These are phyloP conservation scores for Tilletia caries DNA, from an alignment of 1,284 basidiomycete species.

Conservation along the genomic window DNA sequence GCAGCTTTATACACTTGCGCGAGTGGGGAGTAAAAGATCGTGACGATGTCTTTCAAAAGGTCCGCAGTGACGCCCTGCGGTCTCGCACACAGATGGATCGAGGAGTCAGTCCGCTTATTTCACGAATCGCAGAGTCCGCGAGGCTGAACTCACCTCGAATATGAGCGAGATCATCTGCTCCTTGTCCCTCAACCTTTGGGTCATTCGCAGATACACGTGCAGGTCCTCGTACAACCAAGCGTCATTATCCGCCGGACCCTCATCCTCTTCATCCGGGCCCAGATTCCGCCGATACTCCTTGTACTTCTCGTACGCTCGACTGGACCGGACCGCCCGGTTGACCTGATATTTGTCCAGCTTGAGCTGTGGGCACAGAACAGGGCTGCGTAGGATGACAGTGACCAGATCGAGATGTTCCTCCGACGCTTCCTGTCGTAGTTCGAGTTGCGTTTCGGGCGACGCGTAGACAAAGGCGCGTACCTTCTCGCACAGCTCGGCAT, in stretches of 20 bases:
- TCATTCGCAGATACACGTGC: slow-evolving; percentile 41
- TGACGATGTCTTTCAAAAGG: slow-evolving; percentile 94
- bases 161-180: slow-evolving; percentile 90
- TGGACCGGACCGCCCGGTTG: slow-evolving; percentile 44
- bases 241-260: slow-evolving; percentile 56
- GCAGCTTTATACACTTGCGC: slow-evolving; percentile 97
- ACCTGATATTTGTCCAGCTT: slow-evolving; percentile 34
- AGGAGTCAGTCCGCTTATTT: no score
- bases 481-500: slow-evolving; percentile 81
- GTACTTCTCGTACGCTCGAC: slow-evolving; percentile 46
- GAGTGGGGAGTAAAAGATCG: slow-evolving; percentile 97
- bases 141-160: slow-evolving; percentile 68
- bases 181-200: slow-evolving; percentile 70
- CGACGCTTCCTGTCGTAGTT: slow-evolving; percentile 52
- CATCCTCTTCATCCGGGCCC: slow-evolving; percentile 60
- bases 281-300: slow-evolving; percentile 37
- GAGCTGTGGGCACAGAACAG: slow-evolving; percentile 63
- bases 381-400: slow-evolving; percentile 75
- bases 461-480: slow-evolving; percentile 80
- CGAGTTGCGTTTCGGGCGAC: slow-evolving; percentile 78
- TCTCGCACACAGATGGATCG: no score
- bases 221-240: slow-evolving; percentile 53
- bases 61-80: slow-evolving; percentile 81
- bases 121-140: no score
- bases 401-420: slow-evolving; percentile 75